Evolutionary conservation across 1,139 yeast genomes (phyloP).

Genomic region (Yamadazyma songkhlaensis): DNA sequence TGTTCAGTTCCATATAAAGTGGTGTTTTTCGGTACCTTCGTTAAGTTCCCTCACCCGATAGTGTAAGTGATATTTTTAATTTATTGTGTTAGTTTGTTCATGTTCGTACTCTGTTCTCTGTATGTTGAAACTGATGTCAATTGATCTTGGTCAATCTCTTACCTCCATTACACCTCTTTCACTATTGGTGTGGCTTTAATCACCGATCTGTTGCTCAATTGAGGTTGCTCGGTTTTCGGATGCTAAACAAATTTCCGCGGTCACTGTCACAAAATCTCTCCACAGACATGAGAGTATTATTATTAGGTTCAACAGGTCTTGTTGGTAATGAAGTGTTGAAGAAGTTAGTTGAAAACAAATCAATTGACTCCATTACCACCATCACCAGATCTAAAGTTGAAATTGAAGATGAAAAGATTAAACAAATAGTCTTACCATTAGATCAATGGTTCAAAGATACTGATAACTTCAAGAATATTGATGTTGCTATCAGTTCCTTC

Average conservation of each 20-base stretch:
- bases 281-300: constrained; percentile 22
- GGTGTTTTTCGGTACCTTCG: too few species aligned
- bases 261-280: background rate
- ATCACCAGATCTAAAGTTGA: constrained; percentile 41
- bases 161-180: too few species aligned
- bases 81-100: too few species aligned
- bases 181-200: too few species aligned
- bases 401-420: constrained; percentile 19
- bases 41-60: too few species aligned
- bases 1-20: too few species aligned
- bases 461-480: constrained; percentile 7
- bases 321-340: constrained; percentile 51
- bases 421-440: constrained; percentile 30
- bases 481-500: constrained; percentile 35
- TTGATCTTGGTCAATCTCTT: too few species aligned
- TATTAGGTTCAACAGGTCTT: constrained; percentile 64
- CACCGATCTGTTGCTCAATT: too few species aligned
- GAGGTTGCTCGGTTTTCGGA: too few species aligned
- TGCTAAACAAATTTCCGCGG: background rate
- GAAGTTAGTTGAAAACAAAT: constrained; percentile 29
- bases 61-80: too few species aligned
- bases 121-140: too few species aligned
- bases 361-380: constrained; percentile 32
- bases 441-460: constrained; percentile 36
- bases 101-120: too few species aligned